Conservation (phyloP, 2,329 filamentous ascomycete species). For the Stemphylium vesicarium region DNA sequence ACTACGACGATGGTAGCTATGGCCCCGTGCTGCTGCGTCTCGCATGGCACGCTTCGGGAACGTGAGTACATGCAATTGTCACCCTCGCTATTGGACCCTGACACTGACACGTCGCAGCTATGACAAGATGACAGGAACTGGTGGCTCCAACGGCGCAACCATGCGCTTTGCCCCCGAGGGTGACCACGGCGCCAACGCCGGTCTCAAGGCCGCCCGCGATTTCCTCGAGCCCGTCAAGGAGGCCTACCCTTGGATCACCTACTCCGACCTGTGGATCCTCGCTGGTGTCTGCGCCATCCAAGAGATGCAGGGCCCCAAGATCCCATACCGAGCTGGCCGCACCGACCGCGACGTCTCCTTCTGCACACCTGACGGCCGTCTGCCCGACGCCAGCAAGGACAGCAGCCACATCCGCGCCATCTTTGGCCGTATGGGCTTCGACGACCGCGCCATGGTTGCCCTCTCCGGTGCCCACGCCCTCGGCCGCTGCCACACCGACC, state of each 20-base stretch:
- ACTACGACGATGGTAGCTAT: constrained; percentile 97
- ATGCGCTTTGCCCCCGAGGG: constrained; percentile 94
- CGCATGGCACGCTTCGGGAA: constrained; percentile 93
- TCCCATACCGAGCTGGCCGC: constrained; percentile 90
- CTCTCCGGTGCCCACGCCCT: constrained; percentile 82
- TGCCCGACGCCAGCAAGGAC: constrained; percentile 81
- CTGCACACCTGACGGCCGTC: constrained; percentile 93
- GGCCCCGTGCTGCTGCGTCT: constrained; percentile 89
- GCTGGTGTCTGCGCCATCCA: constrained; percentile 84
- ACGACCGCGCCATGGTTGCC: constrained; percentile 95
- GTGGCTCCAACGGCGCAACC: constrained; percentile 93
- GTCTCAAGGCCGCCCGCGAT: constrained; percentile 82
- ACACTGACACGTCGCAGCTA: constrained; percentile 55
- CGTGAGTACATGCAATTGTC: constrained; percentile 49
- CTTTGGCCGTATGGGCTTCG: constrained; percentile 97
- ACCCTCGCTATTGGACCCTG: too few relatives aligned
- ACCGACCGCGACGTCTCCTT: constrained; percentile 76
- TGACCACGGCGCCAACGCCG: constrained; percentile 92
- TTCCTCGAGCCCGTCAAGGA: constrained; percentile 92
- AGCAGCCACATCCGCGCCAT: constrained; percentile 83
- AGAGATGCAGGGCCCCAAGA: constrained; percentile 88
- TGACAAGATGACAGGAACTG: constrained; percentile 85
- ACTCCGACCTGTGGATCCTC: constrained; percentile 97
- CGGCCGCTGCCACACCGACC: constrained; percentile 87
- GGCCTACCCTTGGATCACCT: constrained; percentile 91